Percentiles rank a stretch among this genome's conserved stretches.
phyloP scores from a whole-genome alignment of 2,329 filamentous ascomycete genomes.

The Fusarium sarcochroum region DNA sequence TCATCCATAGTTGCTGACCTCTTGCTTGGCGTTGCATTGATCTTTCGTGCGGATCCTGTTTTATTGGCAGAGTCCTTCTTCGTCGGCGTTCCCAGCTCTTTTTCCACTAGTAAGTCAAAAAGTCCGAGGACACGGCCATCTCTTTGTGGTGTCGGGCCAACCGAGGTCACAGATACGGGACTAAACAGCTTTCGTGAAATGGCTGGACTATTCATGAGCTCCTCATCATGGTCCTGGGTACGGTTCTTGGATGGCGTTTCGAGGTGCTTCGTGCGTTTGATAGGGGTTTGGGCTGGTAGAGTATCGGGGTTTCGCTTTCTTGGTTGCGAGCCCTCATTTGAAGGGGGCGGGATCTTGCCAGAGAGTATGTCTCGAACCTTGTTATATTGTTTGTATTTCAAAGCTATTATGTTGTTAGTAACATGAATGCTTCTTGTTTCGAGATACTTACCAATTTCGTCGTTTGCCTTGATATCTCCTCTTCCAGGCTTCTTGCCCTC shows the following conservation, averaged over 20 bases:
- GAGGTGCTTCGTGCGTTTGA: slow-evolving; percentile 64
- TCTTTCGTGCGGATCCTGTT: slow-evolving; percentile 27
- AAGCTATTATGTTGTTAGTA: slow-evolving; percentile 60
- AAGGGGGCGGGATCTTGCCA: slow-evolving; percentile 63
- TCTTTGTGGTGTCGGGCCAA: slow-evolving; percentile 85
- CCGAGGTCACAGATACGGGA: slow-evolving; percentile 69
- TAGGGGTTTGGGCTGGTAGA: slow-evolving; percentile 60
- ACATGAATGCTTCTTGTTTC: neutral
- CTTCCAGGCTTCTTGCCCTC: slow-evolving; percentile 77
- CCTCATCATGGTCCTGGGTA: slow-evolving; percentile 53
- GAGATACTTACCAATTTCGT: slow-evolving; percentile 72
- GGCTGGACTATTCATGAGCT: slow-evolving; percentile 68
- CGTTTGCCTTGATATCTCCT: slow-evolving; percentile 82
- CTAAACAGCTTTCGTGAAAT: slow-evolving; percentile 72
- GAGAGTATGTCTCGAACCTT: slow-evolving; percentile 71
- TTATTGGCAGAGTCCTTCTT: slow-evolving; percentile 53
- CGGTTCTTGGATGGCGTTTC: slow-evolving; percentile 63
- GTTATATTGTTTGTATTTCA: slow-evolving; percentile 84
- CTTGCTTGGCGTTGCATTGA: slow-evolving; percentile 64
- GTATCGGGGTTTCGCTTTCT: slow-evolving; percentile 60
- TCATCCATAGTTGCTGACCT: slow-evolving; percentile 51
- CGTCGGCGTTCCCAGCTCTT: slow-evolving; percentile 65
- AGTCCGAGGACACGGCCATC: slow-evolving; percentile 83
- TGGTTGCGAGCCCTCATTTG: slow-evolving; percentile 54
- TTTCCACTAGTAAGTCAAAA: slow-evolving; percentile 77